A percentile compares a stretch with the other conserved stretches of the same genome.
Evolutionary conservation across 2,329 filamentous ascomycete genomes (phyloP).

Genomic region (Diaporthe citriasiana): DNA sequence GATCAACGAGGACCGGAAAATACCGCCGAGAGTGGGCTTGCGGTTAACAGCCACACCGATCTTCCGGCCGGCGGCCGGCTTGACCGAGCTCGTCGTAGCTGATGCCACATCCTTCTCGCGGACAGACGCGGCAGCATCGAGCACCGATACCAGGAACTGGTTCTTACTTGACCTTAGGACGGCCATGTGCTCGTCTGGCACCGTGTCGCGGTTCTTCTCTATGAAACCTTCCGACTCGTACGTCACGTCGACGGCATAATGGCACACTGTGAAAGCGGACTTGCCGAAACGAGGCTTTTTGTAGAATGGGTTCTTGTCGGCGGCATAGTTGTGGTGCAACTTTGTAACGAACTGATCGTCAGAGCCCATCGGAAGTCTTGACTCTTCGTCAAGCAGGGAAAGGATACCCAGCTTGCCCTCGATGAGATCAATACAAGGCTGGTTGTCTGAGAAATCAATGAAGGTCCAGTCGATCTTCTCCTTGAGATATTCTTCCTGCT

Average conservation of each 20-base stretch:
- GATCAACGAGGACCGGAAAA: conserved; percentile 98
- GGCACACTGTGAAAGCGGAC: conserved; percentile 96
- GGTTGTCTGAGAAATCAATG: conserved; percentile 99
- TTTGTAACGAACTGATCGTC: conserved; percentile 98
- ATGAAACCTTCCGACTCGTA: conserved; percentile 99
- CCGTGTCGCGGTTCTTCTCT: conserved; percentile 98
- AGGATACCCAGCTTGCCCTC: conserved; percentile 96
- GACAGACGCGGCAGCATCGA: conserved; percentile 87
- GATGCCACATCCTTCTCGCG: conserved; percentile 87
- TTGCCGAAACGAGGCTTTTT: conserved; percentile 99
- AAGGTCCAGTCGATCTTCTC: conserved; percentile 99
- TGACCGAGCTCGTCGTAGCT: conserved; percentile 78
- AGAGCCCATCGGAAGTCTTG: conserved; percentile 94
- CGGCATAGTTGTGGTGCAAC: conserved; percentile 91
- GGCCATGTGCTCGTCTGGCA: conserved; percentile 98
- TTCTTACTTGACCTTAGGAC: conserved; percentile 89
- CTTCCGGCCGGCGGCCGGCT: conserved; percentile 82
- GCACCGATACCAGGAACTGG: conserved; percentile 84
- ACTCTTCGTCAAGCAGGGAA: conserved; percentile 95
- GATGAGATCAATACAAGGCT: conserved; percentile 98
- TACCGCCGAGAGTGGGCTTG: conserved; percentile 96
- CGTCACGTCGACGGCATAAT: conserved; percentile 97
- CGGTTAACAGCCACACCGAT: conserved; percentile 93
- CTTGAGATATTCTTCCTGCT: conserved; percentile 96
- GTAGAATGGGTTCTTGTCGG: conserved; percentile 92